These are phyloP conservation scores for Rubia tinctorum DNA, from an alignment of 305 asterid genomes.

Conservation along the genomic window DNA sequence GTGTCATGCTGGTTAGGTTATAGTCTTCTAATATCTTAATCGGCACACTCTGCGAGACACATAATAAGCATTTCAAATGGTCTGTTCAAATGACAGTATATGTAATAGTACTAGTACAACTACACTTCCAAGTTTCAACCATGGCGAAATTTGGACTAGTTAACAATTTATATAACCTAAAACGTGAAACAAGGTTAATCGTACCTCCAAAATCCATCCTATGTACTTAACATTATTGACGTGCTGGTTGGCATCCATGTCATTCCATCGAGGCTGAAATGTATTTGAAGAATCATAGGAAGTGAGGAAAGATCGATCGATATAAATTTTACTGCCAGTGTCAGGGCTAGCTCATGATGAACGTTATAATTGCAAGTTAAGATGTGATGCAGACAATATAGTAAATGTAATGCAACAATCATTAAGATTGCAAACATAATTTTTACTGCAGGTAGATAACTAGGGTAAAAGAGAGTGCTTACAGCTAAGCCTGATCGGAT, in stretches of 20 bases:
- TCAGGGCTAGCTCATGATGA: no score
- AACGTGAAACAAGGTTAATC: neutral
- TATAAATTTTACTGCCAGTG: no score
- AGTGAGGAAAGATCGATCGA: neutral
- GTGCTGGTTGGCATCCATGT: constrained; percentile 92
- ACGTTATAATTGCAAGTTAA: no score
- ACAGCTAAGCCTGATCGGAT: constrained; percentile 69
- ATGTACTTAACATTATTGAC: constrained; percentile 92
- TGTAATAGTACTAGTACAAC: no score
- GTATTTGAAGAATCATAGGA: neutral
- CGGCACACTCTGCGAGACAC: constrained; percentile 58
- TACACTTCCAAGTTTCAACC: no score
- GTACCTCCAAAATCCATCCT: constrained; percentile 91
- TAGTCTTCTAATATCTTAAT: constrained; percentile 53
- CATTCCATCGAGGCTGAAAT: constrained; percentile 89
- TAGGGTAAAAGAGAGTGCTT: constrained; percentile 20
- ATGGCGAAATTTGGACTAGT: no score
- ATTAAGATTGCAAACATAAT: no score
- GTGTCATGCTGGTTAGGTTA: constrained; percentile 52
- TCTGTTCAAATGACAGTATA: neutral
- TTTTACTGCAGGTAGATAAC: no score
- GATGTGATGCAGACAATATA: no score
- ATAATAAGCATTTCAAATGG: neutral
- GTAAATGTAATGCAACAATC: no score
- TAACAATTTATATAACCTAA: neutral